Evolutionary conservation across 1,284 basidiomycete genomes (phyloP).

Genomic region (Fistulinella cinereoalba): DNA sequence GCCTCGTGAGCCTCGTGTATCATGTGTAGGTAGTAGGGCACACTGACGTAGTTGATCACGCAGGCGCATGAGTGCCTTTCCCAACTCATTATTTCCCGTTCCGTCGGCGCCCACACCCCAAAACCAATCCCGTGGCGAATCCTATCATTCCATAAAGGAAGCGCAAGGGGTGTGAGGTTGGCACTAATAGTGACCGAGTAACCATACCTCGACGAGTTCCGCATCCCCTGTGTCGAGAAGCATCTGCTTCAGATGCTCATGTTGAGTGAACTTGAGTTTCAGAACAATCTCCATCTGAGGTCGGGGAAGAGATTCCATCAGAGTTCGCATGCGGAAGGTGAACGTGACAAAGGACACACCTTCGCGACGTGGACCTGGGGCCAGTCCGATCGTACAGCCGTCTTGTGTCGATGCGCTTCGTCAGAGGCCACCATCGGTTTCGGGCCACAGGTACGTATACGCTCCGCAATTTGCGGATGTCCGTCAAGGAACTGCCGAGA

Average conservation of each 20-base stretch:
- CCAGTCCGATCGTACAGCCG: conserved; percentile 34
- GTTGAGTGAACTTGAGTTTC: conserved; percentile 44
- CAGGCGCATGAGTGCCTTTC: conserved; percentile 40
- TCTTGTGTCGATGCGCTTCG: conserved; percentile 34
- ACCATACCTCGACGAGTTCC: conserved; percentile 35
- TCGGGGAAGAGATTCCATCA: neutral
- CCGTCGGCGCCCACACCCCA: conserved; percentile 43
- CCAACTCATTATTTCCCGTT: conserved; percentile 43
- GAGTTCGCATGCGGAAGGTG: neutral
- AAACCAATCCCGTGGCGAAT: conserved; percentile 41
- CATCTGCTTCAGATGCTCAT: conserved; percentile 35
- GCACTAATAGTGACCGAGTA: neutral
- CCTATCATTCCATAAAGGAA: conserved; percentile 11
- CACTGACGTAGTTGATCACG: conserved; percentile 27
- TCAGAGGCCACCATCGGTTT: conserved; percentile 34
- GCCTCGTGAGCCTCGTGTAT: neutral
- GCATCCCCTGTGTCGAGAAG: conserved; percentile 38
- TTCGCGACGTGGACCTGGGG: conserved; percentile 28
- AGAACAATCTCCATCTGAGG: conserved; percentile 40
- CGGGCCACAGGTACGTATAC: conserved; percentile 40
- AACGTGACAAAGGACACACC: conserved; percentile 10
- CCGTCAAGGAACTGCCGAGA: conserved; percentile 50
- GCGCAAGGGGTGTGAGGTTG: neutral
- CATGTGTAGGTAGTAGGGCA: neutral
- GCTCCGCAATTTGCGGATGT: conserved; percentile 58